These are phyloP conservation scores for Neoconidiobolus thromboides DNA, from an alignment of 371 early-diverging fungal genomes.

Conservation along the genomic window DNA sequence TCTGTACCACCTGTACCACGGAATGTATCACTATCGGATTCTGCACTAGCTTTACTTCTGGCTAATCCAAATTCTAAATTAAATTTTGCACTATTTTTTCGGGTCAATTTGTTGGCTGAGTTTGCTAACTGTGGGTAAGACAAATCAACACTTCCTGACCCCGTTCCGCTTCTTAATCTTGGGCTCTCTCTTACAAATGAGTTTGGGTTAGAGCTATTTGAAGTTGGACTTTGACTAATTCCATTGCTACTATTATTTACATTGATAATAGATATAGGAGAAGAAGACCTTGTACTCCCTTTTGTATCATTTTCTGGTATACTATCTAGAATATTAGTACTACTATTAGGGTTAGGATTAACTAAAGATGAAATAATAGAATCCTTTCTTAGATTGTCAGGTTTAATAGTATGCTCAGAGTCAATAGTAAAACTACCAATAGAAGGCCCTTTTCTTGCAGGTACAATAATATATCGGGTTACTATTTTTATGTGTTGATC, in stretches of 20 bases:
- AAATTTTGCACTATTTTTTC: conserved; percentile 11
- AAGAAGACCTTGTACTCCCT: neutral
- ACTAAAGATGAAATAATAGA: neutral
- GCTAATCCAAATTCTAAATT: conserved; percentile 2
- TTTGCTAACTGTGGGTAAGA: neutral
- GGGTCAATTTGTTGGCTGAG: conserved; percentile 15
- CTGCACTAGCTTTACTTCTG: conserved; percentile 16
- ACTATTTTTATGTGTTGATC: conserved; percentile 86
- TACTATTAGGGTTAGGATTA: neutral
- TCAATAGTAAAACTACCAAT: conserved; percentile 16
- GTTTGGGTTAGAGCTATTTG: neutral
- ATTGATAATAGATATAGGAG: neutral
- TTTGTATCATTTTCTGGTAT: too few relatives aligned
- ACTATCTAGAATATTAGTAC: too few relatives aligned
- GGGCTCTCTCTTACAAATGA: neutral
- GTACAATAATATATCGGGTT: conserved; percentile 73
- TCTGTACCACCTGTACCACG: conserved; percentile 94
- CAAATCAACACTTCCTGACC: conserved; percentile 3
- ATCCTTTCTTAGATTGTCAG: conserved; percentile 8
- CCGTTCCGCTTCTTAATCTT: conserved; percentile 10
- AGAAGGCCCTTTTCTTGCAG: conserved; percentile 56
- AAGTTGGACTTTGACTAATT: neutral
- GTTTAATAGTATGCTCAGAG: conserved; percentile 11
- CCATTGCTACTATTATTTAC: neutral
- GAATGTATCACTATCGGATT: conserved; percentile 30